phyloP scores from a whole-genome alignment of 768 basidiomycete species.

The Leccinum pellstonianum region DNA sequence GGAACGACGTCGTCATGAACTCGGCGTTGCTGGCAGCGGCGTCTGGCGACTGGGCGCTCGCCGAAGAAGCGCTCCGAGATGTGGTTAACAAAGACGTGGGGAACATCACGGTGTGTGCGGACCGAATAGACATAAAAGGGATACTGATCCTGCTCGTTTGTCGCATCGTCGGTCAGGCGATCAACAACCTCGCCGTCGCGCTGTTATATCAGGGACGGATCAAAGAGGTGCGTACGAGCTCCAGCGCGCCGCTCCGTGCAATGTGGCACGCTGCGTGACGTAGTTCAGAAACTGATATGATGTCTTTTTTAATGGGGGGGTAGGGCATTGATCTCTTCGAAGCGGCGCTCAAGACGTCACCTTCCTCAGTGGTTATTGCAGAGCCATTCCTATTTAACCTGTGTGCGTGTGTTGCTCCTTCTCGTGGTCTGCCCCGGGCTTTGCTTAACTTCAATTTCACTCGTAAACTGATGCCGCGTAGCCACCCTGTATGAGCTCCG shows the following conservation, averaged over 20 bases:
- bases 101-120: conserved; percentile 50
- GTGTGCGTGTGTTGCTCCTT: conserved; percentile 45
- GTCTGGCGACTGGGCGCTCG: conserved; percentile 66
- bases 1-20: conserved; percentile 58
- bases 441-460: background rate
- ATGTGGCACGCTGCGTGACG: background rate
- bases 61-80: conserved; percentile 42
- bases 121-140: no score
- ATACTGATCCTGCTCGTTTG: background rate
- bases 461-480: background rate
- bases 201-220: conserved; percentile 69
- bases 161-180: conserved; percentile 43
- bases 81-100: conserved; percentile 54
- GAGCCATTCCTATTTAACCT: conserved; percentile 87
- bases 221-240: conserved; percentile 51
- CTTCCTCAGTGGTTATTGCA: conserved; percentile 68
- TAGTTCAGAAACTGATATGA: background rate
- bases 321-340: conserved; percentile 75
- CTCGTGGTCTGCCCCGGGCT: background rate
- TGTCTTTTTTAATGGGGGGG: background rate
- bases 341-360: conserved; percentile 56
- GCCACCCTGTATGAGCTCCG: conserved; percentile 84
- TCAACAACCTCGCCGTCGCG: conserved; percentile 76
- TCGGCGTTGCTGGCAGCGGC: conserved; percentile 63
- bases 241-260: background rate